These are phyloP conservation scores for Tetrapisispora taiwanensis DNA, from an alignment of 805 yeast genomes.

Conservation along the genomic window DNA sequence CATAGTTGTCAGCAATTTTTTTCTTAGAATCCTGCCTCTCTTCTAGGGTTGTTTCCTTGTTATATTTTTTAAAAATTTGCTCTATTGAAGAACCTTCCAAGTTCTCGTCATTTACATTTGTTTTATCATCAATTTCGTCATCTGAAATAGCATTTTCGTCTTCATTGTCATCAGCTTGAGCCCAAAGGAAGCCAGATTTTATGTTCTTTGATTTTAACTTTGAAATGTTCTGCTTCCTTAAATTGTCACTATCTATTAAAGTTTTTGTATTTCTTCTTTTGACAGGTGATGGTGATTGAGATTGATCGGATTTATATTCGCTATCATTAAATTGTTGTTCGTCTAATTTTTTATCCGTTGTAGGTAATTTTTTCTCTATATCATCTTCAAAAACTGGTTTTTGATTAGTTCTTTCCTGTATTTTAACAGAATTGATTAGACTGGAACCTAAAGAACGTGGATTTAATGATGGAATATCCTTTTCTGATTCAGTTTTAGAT, in stretches of 20 bases:
- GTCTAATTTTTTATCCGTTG: neutral
- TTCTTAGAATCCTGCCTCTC: neutral
- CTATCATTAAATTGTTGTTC: neutral
- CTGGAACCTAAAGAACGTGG: slow-evolving; percentile 21
- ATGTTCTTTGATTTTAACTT: neutral
- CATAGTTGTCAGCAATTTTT: slow-evolving; percentile 9
- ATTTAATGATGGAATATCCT: slow-evolving; percentile 2
- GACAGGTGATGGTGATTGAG: neutral
- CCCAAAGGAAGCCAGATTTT: slow-evolving; percentile 2
- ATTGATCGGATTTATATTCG: neutral
- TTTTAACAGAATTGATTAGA: slow-evolving; percentile 24
- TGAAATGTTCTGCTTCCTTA: neutral
- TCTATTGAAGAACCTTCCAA: neutral
- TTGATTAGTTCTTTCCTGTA: slow-evolving; percentile 8
- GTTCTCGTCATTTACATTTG: neutral
- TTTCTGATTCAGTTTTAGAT: neutral
- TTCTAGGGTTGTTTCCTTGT: neutral
- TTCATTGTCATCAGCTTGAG: neutral
- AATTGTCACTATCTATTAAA: neutral
- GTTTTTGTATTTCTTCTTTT: neutral
- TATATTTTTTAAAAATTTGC: neutral
- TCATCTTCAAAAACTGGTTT: neutral
- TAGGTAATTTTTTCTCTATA: neutral
- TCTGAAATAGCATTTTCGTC: neutral
- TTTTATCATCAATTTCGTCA: neutral